Conservation (phyloP, 1,284 basidiomycete genomes). For the Malassezia equina region DNA sequence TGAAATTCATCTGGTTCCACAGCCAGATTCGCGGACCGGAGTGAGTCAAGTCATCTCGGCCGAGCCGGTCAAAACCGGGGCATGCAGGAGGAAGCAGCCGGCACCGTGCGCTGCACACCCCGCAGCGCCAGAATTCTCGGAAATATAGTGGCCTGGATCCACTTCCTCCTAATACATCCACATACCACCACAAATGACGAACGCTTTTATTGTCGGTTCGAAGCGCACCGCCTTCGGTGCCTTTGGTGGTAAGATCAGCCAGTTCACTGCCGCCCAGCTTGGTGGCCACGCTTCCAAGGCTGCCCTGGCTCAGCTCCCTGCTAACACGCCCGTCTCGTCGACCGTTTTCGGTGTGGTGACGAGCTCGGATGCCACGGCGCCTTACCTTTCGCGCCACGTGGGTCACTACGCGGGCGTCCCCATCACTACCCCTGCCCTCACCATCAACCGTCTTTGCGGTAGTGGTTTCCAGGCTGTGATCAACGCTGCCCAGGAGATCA, state of each 20-base stretch:
- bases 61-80: conserved; percentile 8
- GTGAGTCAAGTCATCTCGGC: not conserved
- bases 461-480: conserved; percentile 91
- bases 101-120: conserved; percentile 1
- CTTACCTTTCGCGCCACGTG: conserved; percentile 89
- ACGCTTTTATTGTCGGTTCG: conserved; percentile 49
- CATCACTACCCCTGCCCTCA: conserved; percentile 53
- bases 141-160: not conserved
- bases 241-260: conserved; percentile 52
- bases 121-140: not conserved
- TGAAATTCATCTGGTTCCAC: not conserved
- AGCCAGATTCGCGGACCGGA: not conserved
- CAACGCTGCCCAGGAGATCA: conserved; percentile 80
- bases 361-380: conserved; percentile 55
- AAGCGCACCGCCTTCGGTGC: conserved; percentile 55
- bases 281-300: conserved; percentile 53
- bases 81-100: not conserved
- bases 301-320: conserved; percentile 52
- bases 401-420: conserved; percentile 68
- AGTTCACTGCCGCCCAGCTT: conserved; percentile 46
- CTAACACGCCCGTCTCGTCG: conserved; percentile 50
- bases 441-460: conserved; percentile 73
- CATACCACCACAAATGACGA: conserved; percentile 19
- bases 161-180: not conserved
- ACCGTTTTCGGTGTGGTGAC: conserved; percentile 46